phyloP scores from a whole-genome alignment of 2,329 filamentous ascomycete species.

The Epichloe brachyelytri region DNA sequence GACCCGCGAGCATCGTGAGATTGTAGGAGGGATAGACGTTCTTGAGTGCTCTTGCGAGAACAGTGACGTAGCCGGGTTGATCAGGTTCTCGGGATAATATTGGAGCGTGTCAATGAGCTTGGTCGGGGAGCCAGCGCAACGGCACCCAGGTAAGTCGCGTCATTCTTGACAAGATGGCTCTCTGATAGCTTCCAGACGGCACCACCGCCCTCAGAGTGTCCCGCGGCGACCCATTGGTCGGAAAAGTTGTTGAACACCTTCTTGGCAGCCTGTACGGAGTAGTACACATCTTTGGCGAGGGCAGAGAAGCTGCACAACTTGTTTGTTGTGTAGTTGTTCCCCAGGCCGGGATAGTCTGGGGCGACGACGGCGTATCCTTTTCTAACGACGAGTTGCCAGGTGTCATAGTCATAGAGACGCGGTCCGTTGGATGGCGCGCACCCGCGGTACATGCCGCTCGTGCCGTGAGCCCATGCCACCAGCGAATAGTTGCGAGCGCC shows the following conservation, averaged over 20 bases:
- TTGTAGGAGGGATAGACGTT: constrained; percentile 2
- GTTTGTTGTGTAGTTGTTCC: constrained; percentile 10
- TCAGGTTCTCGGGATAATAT: not conserved
- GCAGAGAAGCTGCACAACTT: constrained; percentile 9
- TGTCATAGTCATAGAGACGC: constrained; percentile 5
- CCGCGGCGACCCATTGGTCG: no score
- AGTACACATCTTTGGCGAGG: constrained; percentile 9
- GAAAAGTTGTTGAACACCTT: no score
- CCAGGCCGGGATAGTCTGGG: constrained; percentile 12
- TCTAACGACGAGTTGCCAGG: constrained; percentile 4
- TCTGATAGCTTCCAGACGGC: constrained; percentile 11
- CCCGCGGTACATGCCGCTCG: constrained; percentile 5
- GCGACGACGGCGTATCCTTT: constrained; percentile 10
- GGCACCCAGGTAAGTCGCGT: constrained; percentile 7
- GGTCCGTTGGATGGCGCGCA: constrained; percentile 7
- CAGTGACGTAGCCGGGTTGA: constrained; percentile 4
- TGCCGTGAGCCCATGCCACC: constrained; percentile 9
- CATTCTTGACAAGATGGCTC: constrained; percentile 5
- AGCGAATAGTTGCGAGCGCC: not conserved
- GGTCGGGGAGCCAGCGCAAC: constrained; percentile 9
- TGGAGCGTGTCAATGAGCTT: constrained; percentile 5
- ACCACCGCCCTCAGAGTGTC: constrained; percentile 6
- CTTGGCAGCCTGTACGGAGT: not conserved
- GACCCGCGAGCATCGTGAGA: not conserved
- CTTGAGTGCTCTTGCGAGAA: constrained; percentile 2